phyloP scores from a whole-genome alignment of 768 basidiomycete genomes.

The Podaxis sp. region DNA sequence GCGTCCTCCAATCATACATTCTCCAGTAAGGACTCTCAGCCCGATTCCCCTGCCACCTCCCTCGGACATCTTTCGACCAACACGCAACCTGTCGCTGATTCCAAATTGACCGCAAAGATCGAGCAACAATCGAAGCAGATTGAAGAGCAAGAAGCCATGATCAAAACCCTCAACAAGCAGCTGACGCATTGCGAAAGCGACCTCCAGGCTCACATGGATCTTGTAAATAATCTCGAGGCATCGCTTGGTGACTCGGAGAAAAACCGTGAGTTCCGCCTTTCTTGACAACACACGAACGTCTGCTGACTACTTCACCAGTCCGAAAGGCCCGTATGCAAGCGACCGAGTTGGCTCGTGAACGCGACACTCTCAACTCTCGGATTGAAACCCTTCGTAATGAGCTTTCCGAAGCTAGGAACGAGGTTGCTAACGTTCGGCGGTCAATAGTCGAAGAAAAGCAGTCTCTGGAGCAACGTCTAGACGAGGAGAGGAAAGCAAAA shows the following conservation, averaged over 20 bases:
- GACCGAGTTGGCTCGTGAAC: slow-evolving; percentile 83
- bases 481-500: slow-evolving; percentile 87
- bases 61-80: slow-evolving; percentile 47
- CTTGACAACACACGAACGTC: neutral
- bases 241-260: slow-evolving; percentile 92
- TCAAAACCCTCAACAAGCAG: slow-evolving; percentile 93
- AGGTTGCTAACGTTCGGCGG: slow-evolving; percentile 72
- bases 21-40: slow-evolving; percentile 63
- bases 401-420: slow-evolving; percentile 74
- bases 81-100: slow-evolving; percentile 44
- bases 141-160: slow-evolving; percentile 87
- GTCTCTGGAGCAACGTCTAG: slow-evolving; percentile 76
- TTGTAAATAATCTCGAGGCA: slow-evolving; percentile 80
- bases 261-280: slow-evolving; percentile 62
- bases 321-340: slow-evolving; percentile 95
- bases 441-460: slow-evolving; percentile 90
- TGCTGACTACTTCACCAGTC: slow-evolving; percentile 43
- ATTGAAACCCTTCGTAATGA: slow-evolving; percentile 69
- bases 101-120: slow-evolving; percentile 56
- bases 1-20: slow-evolving; percentile 44
- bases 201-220: slow-evolving; percentile 88
- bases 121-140: slow-evolving; percentile 76
- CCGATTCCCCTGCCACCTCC: slow-evolving; percentile 69
- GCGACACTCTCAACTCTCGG: slow-evolving; percentile 70
- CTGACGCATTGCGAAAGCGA: slow-evolving; percentile 91